Base-by-base conservation (phyloP, 2,329 filamentous ascomycete species). In the Penicillium sp. region DNA sequence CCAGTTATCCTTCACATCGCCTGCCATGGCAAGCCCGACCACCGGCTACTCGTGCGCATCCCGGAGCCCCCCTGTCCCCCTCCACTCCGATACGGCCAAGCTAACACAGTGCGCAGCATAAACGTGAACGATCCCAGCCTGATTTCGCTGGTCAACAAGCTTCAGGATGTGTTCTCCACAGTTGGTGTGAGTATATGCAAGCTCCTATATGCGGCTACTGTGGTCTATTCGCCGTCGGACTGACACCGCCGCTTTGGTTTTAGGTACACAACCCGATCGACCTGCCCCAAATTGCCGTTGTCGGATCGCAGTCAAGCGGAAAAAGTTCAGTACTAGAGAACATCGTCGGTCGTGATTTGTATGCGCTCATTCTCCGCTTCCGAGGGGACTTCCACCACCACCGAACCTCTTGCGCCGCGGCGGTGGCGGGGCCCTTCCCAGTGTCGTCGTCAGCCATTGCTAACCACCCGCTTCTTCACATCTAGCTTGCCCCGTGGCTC, bases 281-380 rank as follows among this genome's bases (percentile, higher is more conserved):
- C 81, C 80, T 99, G 62, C 94, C 94, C 53, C 94, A 99, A 81
- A 99, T 99, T 75, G 93, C 89, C 66, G 94, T 99, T 66, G 94
- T 99, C 55, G 94, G 94, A 71, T 97, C 92, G 77, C 94, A 99
- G 81, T 99, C 94, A 20, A 97, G 93, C 76, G 94, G 94, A 79
- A 99, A 99, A 87, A 97, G 92, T 83, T 99, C 94, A 18, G 94
- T 99, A 67, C 79, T 99, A 70, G 94, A 99, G 78, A 99, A 99
- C 73, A 99, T 99, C 70, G 94, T 99, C 55, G 94, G 94, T 56
- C 86, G 94, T 81, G 94, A 99, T 79, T 99, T 99, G 93, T 97
- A 83, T 80, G 90, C 82, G 55, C 51, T 47, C 20, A 33, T 49
- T 20, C 41, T 23, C 15, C 49, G 42, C 22, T 9, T 20, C 4